Conservation (phyloP, 495 filamentous ascomycete species). For the Tuber microsphaerosporum region DNA sequence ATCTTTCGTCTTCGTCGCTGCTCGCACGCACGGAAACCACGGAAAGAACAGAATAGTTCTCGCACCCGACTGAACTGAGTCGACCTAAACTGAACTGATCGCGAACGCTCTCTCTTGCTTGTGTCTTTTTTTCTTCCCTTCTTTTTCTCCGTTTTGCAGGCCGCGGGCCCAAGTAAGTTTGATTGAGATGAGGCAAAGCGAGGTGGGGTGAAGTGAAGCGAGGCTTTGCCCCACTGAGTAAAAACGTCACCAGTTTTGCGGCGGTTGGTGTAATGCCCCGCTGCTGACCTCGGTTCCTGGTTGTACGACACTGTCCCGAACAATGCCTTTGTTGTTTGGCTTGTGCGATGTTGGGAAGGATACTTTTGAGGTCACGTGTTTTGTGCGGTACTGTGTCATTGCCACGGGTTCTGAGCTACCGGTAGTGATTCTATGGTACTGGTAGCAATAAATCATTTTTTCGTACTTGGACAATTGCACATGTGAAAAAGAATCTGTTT, state of each 20-base stretch:
- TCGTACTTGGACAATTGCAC: background rate
- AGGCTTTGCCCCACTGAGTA: background rate
- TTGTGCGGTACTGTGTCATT: background rate
- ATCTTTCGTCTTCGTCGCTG: background rate
- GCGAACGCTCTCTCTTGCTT: background rate
- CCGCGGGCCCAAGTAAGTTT: background rate
- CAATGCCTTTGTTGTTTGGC: background rate
- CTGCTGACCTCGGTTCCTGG: background rate
- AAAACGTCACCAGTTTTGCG: background rate
- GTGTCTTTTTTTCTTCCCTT: background rate
- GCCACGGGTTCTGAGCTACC: background rate
- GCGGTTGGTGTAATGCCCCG: background rate
- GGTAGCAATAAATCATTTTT: background rate
- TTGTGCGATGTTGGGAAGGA: background rate
- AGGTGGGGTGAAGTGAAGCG: background rate
- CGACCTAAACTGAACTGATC: background rate
- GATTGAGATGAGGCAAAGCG: background rate
- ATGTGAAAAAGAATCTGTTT: background rate
- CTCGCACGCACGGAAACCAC: background rate
- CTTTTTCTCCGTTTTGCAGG: background rate
- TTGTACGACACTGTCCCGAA: background rate
- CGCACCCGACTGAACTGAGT: background rate
- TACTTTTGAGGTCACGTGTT: background rate
- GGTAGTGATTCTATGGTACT: background rate
- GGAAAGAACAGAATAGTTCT: background rate